phyloP scores from a whole-genome alignment of 1,284 basidiomycete genomes.

The Anthracocystis walkeri region DNA sequence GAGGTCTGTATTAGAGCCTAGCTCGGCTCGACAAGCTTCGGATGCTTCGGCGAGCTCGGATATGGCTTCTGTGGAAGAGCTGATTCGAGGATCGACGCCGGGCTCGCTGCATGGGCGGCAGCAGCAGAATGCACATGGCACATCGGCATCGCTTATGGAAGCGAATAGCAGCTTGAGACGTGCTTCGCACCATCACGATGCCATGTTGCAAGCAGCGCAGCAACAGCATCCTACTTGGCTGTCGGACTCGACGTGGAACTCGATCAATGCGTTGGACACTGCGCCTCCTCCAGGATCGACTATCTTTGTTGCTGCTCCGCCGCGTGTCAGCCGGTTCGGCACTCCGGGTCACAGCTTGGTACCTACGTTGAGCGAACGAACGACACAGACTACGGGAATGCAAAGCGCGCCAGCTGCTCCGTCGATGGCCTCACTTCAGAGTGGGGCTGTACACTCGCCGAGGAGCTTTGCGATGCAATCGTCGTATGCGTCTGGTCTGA shows the following conservation, averaged over 20 bases:
- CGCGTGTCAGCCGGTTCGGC: constrained; percentile 23
- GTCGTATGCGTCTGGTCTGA: constrained; percentile 8
- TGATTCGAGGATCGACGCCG: constrained; percentile 15
- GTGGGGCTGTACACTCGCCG: constrained; percentile 3
- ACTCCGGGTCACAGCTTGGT: constrained; percentile 29
- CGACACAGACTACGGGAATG: constrained; percentile 20
- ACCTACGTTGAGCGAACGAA: constrained; percentile 41
- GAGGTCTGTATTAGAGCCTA: constrained; percentile 28
- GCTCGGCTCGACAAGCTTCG: neutral
- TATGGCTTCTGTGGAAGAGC: constrained; percentile 18
- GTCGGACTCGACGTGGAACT: constrained; percentile 49
- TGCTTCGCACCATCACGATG: constrained; percentile 23
- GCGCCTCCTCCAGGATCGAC: constrained; percentile 48
- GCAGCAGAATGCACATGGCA: neutral
- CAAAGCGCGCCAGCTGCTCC: neutral
- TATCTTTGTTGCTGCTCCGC: constrained; percentile 47
- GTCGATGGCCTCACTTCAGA: neutral
- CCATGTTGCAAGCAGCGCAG: constrained; percentile 20
- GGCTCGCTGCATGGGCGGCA: constrained; percentile 1
- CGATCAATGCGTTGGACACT: constrained; percentile 35
- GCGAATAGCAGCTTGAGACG: constrained; percentile 1
- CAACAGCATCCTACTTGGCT: constrained; percentile 46
- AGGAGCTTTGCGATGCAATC: constrained; percentile 11
- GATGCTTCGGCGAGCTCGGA: constrained; percentile 1
- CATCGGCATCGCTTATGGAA: neutral